Percentiles rank a stretch among this genome's conserved stretches.
These are phyloP conservation scores for Phytopythium ostracodes DNA, from an alignment of 352 stramenopile genomes.

Conservation along the genomic window DNA sequence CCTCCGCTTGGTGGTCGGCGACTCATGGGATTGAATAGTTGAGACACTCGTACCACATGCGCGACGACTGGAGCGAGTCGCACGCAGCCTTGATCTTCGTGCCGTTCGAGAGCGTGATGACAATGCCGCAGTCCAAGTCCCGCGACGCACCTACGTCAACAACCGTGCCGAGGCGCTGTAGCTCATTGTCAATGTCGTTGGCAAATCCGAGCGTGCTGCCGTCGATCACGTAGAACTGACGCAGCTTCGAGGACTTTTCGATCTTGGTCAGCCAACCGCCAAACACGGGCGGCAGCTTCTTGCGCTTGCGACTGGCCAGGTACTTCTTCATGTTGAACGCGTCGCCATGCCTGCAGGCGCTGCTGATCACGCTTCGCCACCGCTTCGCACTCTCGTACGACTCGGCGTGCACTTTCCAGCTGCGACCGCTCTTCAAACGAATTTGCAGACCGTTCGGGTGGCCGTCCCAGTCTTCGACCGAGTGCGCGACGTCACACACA, in stretches of 20 bases:
- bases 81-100: constrained; percentile 61
- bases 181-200: constrained; percentile 76
- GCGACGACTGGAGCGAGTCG: constrained; percentile 66
- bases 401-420: constrained; percentile 70
- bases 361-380: constrained; percentile 64
- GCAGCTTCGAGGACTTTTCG: constrained; percentile 34
- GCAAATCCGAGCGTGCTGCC: constrained; percentile 60
- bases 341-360: constrained; percentile 40
- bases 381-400: constrained; percentile 76
- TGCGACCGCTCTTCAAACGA: constrained; percentile 51
- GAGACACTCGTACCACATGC: constrained; percentile 74
- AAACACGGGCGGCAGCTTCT: constrained; percentile 64
- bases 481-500: constrained; percentile 53
- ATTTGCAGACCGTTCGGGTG: constrained; percentile 70
- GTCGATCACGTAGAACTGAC: constrained; percentile 80
- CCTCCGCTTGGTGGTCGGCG: not conserved
- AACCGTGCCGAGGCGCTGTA: constrained; percentile 59
- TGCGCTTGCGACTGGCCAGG: constrained; percentile 54
- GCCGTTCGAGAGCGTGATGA: constrained; percentile 58
- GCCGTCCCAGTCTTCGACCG: constrained; percentile 63
- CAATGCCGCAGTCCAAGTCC: constrained; percentile 62
- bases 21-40: constrained; percentile 26
- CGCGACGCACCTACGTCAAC: constrained; percentile 59
- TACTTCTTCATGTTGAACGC: constrained; percentile 71
- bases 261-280: constrained; percentile 76